These are phyloP conservation scores for Aegilops speltoides DNA, from an alignment of 176 grass and related monocot species.

Conservation along the genomic window DNA sequence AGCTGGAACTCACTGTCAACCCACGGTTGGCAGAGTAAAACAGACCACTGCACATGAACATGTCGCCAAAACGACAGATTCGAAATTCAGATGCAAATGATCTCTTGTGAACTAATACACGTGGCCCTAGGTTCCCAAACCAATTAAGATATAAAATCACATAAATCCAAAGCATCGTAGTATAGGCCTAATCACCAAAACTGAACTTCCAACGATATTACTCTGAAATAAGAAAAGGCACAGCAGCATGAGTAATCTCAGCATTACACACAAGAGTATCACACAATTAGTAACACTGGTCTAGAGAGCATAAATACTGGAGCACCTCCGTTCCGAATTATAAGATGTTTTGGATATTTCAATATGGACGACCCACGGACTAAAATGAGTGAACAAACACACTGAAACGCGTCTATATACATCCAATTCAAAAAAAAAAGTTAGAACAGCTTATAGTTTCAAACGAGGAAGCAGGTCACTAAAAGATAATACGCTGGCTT, in stretches of 20 bases:
- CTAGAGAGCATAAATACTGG: too few relatives aligned
- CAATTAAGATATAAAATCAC: background rate
- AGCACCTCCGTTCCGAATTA: too few relatives aligned
- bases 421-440: too few relatives aligned
- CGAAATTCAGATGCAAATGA: slow-evolving; percentile 24
- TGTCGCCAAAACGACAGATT: background rate
- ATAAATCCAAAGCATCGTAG: background rate
- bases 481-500: too few relatives aligned
- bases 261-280: background rate
- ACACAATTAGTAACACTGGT: background rate
- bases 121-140: background rate
- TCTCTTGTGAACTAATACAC: background rate
- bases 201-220: background rate
- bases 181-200: background rate
- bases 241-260: background rate
- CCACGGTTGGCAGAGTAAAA: slow-evolving; percentile 22
- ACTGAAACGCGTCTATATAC: too few relatives aligned
- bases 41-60: slow-evolving; percentile 6
- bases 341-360: too few relatives aligned
- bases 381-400: too few relatives aligned
- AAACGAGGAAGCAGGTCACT: too few relatives aligned
- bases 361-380: too few relatives aligned
- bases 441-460: too few relatives aligned
- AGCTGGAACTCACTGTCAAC: slow-evolving; percentile 6
- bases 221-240: background rate